Conservation (phyloP, 305 asterid species). For the Stenogyne calaminthoides region DNA sequence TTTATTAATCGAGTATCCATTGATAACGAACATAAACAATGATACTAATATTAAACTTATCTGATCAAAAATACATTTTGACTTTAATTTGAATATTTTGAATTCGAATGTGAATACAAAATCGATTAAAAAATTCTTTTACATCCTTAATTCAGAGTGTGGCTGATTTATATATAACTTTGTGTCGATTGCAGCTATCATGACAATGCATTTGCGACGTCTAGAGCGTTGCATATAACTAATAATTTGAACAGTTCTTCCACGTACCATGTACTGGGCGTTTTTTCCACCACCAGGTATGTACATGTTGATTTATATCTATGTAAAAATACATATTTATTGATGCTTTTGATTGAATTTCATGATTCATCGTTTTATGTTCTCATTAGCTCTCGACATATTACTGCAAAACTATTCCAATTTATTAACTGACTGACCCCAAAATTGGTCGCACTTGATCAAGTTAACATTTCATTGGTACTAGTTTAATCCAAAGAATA, state of each 20-base stretch:
- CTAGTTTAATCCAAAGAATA: background rate
- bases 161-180: background rate
- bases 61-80: too few species aligned
- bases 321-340: background rate
- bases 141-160: too few species aligned
- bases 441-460: background rate
- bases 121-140: too few species aligned
- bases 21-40: too few species aligned
- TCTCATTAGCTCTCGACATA: background rate
- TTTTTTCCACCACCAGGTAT: conserved; percentile 75
- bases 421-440: background rate
- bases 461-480: too few species aligned
- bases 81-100: too few species aligned
- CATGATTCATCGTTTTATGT: background rate
- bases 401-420: background rate
- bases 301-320: background rate
- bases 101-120: too few species aligned
- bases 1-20: too few species aligned
- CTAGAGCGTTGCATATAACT: conserved; percentile 73
- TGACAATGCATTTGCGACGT: conserved; percentile 67
- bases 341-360: background rate
- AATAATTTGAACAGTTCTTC: conserved; percentile 50
- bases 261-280: conserved; percentile 54
- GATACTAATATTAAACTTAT: too few species aligned
- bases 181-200: conserved; percentile 65